A percentile compares a stretch with the other conserved stretches of the same genome.
phyloP scores from a whole-genome alignment of 1,139 yeast genomes.

The Casaregolazyma suthepensis region DNA sequence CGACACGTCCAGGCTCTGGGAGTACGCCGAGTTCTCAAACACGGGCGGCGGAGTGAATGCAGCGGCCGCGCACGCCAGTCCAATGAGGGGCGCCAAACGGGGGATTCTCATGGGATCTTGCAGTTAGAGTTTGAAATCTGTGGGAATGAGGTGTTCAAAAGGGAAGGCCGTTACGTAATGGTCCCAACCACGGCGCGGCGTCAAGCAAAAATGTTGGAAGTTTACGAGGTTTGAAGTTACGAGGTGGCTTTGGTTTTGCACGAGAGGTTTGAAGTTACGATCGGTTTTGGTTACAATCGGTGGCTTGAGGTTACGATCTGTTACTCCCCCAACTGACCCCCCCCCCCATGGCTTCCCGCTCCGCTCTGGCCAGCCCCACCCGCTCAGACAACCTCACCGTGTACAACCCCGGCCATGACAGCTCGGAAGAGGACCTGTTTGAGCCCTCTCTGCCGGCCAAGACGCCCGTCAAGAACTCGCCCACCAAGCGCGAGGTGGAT shows the following conservation, averaged over 20 bases:
- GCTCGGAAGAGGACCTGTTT: background rate
- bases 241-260: too few relatives aligned
- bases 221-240: too few relatives aligned
- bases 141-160: slow-evolving; percentile 1
- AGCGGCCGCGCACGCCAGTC: background rate
- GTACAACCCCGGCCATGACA: slow-evolving; percentile 8
- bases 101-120: background rate
- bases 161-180: background rate
- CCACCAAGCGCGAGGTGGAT: slow-evolving; percentile 1
- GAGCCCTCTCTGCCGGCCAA: background rate
- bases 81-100: slow-evolving; percentile 1
- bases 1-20: slow-evolving; percentile 49
- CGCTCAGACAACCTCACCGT: slow-evolving; percentile 5
- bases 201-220: background rate
- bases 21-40: slow-evolving; percentile 29
- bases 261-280: too few relatives aligned
- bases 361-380: background rate
- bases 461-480: slow-evolving; percentile 4
- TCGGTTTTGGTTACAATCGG: too few relatives aligned
- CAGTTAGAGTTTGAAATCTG: background rate
- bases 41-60: slow-evolving; percentile 13
- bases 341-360: background rate
- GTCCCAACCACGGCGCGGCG: background rate
- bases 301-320: too few relatives aligned
- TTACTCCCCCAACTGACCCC: too few relatives aligned